Evolutionary conservation across 192 early-diverging fungal genomes (phyloP), one percentile per base, ranked within the genome.

Genomic region (Coemansia aciculifera): DNA sequence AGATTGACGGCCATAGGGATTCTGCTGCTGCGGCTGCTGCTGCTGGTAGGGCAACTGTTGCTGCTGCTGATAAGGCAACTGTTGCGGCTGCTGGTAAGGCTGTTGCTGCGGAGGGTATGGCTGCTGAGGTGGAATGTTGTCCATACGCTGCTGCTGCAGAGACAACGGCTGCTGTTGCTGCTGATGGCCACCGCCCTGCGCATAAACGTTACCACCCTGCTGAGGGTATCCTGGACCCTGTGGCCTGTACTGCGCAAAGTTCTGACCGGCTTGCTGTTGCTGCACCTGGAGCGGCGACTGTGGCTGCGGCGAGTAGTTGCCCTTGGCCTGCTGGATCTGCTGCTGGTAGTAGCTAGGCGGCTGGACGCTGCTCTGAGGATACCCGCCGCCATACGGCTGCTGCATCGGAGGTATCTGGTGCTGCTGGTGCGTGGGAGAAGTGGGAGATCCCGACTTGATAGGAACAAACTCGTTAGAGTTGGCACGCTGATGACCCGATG

Each of bases 401-500:
- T 62, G 78, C 70, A 57, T 69, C 72, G 36, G 59, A 46, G 68
- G 70, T 36, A 62, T 67, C 42, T 73, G 74, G 48, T 72, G 48
- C 31, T 59, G 52, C 60, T 69, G 67, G 38, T 79, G 75, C 37
- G 74, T 46, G 12, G 56, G 56, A 59, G 56, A 13, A 49, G 61
- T 59, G 9, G 56, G 56, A 3, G 56, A 36, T 27, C 32, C 56
- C 63, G 81, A 82, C 44, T 71, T 73, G 57, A 80, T 70, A 7
- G 86, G 78, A 0, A 71, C 75, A 72, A 85, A 81, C 54, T 85
- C 76, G 32, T 78, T 81, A 60, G 79, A 84, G 52, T 71, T 71
- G 2, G 68, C 43, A 15, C 77, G 73, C 59, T 81, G 84, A 38
- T 78, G 71, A 51, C 73, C 37, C 3, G 63, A 66, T 8, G 72